Conservation (phyloP, 768 basidiomycete species). For the Mycena metata region DNA sequence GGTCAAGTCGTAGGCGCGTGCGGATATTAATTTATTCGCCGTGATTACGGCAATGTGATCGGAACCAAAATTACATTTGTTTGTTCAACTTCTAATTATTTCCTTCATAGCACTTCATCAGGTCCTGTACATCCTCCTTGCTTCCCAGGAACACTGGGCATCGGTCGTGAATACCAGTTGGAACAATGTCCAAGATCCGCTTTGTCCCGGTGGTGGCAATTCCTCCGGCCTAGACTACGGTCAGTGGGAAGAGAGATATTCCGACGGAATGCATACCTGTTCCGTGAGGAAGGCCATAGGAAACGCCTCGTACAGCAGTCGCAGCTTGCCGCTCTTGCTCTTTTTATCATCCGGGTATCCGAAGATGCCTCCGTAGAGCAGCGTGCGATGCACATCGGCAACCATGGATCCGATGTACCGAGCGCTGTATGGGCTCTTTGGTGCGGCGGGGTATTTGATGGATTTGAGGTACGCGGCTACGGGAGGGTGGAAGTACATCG, state of each 20-base stretch:
- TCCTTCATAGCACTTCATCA: constrained; percentile 84
- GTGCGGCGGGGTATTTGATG: constrained; percentile 88
- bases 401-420: constrained; percentile 99
- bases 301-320: constrained; percentile 97
- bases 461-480: constrained; percentile 87
- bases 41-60: neutral
- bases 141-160: constrained; percentile 95
- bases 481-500: constrained; percentile 91
- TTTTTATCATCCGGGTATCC: constrained; percentile 99
- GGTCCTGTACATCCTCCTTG: constrained; percentile 91
- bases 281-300: constrained; percentile 97
- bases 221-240: constrained; percentile 83
- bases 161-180: constrained; percentile 91
- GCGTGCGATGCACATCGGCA: constrained; percentile 95
- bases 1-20: neutral
- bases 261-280: constrained; percentile 66
- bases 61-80: constrained; percentile 22
- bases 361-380: constrained; percentile 98
- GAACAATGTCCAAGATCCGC: constrained; percentile 91
- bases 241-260: neutral
- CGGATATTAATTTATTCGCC: neutral
- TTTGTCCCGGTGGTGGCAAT: constrained; percentile 96
- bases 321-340: constrained; percentile 94
- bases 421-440: constrained; percentile 89
- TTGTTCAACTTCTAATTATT: constrained; percentile 9